These are phyloP conservation scores for Marasmius oreades DNA, from an alignment of 1,284 basidiomycete species.

Conservation along the genomic window DNA sequence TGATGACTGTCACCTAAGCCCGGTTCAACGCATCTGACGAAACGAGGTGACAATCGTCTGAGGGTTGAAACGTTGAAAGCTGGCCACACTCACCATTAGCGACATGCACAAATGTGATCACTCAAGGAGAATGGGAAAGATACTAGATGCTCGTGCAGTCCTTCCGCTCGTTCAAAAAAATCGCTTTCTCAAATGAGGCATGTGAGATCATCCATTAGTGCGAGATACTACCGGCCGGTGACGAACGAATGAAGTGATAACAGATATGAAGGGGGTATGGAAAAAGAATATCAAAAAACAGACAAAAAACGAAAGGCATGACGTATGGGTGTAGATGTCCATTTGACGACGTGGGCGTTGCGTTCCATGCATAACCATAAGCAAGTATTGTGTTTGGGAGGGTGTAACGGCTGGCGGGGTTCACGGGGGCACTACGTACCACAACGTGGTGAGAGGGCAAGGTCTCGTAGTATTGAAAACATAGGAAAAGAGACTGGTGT, in stretches of 20 bases:
- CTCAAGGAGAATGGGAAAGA: too few species aligned
- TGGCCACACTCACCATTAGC: too few species aligned
- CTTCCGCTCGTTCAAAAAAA: too few species aligned
- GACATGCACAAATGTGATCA: too few species aligned
- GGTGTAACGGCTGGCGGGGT: neutral
- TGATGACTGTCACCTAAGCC: too few species aligned
- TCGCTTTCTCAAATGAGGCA: neutral
- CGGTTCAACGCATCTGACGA: too few species aligned
- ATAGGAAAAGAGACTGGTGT: slow-evolving; percentile 10
- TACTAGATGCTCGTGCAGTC: too few species aligned
- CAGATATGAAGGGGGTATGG: slow-evolving; percentile 10
- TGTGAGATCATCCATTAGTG: slow-evolving; percentile 25
- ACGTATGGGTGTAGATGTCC: slow-evolving; percentile 11
- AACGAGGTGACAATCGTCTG: too few species aligned
- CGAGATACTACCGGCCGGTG: slow-evolving; percentile 25
- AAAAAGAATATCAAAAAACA: slow-evolving; percentile 11
- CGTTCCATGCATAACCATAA: slow-evolving; percentile 15
- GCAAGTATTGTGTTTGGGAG: neutral
- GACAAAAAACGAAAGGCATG: slow-evolving; percentile 1
- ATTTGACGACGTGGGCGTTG: slow-evolving; percentile 10
- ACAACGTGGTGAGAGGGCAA: slow-evolving; percentile 17
- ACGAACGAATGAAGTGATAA: slow-evolving; percentile 12
- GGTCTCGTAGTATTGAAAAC: slow-evolving; percentile 11
- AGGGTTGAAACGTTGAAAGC: too few species aligned
- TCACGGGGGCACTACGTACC: neutral